phyloP scores from a whole-genome alignment of 73 alveolate genomes.

The Tetrahymena malaccensis region DNA sequence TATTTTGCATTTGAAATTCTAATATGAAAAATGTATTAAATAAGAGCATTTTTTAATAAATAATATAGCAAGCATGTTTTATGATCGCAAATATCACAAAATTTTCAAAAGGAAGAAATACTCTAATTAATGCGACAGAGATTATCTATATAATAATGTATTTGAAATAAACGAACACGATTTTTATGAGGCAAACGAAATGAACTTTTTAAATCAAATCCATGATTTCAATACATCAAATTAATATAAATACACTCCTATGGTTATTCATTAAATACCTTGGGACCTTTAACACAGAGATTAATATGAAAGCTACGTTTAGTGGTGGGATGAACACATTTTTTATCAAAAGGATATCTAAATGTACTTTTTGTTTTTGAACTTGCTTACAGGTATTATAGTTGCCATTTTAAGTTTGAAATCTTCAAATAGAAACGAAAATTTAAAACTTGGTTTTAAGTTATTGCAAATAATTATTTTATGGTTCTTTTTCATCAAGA shows the following conservation, averaged over 20 bases:
- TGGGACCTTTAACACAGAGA: background rate
- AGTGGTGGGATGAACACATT: background rate
- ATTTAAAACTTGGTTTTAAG: background rate
- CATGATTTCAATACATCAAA: background rate
- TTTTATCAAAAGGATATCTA: background rate
- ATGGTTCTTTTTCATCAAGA: background rate
- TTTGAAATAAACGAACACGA: background rate
- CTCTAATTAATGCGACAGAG: background rate
- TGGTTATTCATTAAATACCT: background rate
- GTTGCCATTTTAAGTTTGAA: background rate
- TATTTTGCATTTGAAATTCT: background rate
- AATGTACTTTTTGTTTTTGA: background rate
- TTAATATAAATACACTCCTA: background rate
- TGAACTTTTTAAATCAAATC: background rate
- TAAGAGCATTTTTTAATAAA: background rate
- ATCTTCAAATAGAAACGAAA: background rate
- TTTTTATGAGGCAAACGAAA: background rate
- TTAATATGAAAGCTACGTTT: background rate
- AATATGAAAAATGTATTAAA: background rate
- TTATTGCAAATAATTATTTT: background rate
- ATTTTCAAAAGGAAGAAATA: background rate
- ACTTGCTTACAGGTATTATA: background rate
- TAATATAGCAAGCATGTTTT: background rate
- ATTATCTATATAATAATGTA: background rate
- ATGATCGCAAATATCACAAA: background rate